These are phyloP conservation scores for Chlorella sorokiniana DNA, from an alignment of 139 green algal genomes.

Conservation along the genomic window DNA sequence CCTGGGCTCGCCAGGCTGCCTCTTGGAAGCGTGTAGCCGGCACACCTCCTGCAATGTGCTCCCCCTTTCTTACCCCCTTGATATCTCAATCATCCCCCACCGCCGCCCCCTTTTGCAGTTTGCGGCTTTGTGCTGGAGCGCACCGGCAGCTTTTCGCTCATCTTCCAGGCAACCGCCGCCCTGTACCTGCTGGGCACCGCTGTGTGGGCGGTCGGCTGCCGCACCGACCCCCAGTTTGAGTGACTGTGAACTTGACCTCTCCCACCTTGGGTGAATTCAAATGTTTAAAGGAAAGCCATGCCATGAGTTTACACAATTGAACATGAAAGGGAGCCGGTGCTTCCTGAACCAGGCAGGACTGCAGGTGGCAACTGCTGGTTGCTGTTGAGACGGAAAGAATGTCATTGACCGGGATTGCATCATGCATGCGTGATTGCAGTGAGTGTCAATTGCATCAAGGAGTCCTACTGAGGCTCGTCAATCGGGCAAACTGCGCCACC, in stretches of 20 bases:
- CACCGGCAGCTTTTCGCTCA: conserved; percentile 70
- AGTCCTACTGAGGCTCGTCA: too few relatives aligned
- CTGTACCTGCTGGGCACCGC: conserved; percentile 77
- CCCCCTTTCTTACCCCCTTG: neutral
- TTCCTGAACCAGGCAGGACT: too few relatives aligned
- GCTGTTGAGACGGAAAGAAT: too few relatives aligned
- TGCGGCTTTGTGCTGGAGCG: conserved; percentile 78
- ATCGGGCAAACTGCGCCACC: too few relatives aligned
- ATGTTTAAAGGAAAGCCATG: too few relatives aligned
- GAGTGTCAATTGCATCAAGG: too few relatives aligned
- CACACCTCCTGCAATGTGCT: neutral
- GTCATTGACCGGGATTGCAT: too few relatives aligned
- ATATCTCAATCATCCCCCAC: neutral
- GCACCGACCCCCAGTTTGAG: conserved; percentile 62
- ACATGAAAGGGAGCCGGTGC: too few relatives aligned
- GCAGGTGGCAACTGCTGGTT: too few relatives aligned
- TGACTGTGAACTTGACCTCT: neutral
- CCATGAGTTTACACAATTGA: too few relatives aligned
- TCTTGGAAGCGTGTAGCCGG: neutral
- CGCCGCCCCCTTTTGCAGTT: conserved; percentile 43
- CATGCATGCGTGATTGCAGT: too few relatives aligned
- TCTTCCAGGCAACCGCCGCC: conserved; percentile 81
- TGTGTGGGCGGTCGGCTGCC: conserved; percentile 70
- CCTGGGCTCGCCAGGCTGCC: neutral
- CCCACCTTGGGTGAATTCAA: neutral